These are phyloP conservation scores for Curvularia hawaiiensis DNA, from an alignment of 2,329 filamentous ascomycete species.

Conservation along the genomic window DNA sequence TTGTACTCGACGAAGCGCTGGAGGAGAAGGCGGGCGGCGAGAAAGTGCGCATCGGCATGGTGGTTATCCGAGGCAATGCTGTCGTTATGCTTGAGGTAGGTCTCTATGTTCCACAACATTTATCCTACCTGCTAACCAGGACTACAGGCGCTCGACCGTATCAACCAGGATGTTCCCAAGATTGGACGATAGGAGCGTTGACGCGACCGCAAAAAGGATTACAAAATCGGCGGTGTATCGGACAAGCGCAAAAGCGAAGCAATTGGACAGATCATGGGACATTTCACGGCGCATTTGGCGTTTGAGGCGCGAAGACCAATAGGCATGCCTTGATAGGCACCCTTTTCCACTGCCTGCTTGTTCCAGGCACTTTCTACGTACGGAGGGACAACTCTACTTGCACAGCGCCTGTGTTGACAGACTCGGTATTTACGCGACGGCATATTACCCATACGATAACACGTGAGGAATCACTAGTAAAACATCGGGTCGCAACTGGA, in stretches of 20 bases:
- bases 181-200: slow-evolving; percentile 32
- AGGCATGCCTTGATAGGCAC: slow-evolving; percentile 26
- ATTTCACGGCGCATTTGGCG: slow-evolving; percentile 25
- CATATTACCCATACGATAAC: slow-evolving; percentile 34
- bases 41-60: slow-evolving; percentile 90
- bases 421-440: slow-evolving; percentile 25
- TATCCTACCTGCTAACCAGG: slow-evolving; percentile 14
- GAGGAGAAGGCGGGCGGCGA: slow-evolving; percentile 93
- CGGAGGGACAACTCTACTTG: slow-evolving; percentile 7
- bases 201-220: slow-evolving; percentile 5
- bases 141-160: slow-evolving; percentile 42
- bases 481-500: neutral
- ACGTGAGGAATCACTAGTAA: slow-evolving; percentile 12
- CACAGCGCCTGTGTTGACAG: slow-evolving; percentile 29
- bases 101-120: neutral
- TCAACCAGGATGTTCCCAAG: slow-evolving; percentile 43
- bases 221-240: slow-evolving; percentile 1
- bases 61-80: slow-evolving; percentile 96
- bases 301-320: slow-evolving; percentile 27
- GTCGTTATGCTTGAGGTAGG: slow-evolving; percentile 91
- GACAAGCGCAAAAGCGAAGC: slow-evolving; percentile 3
- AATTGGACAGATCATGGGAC: slow-evolving; percentile 13
- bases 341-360: slow-evolving; percentile 5
- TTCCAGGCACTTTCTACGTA: slow-evolving; percentile 7
- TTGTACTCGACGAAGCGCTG: slow-evolving; percentile 94